Evolutionary conservation across 257 asterid species (phyloP), one percentile per base, ranked within the genome.

Genomic region (Fraxinus pennsylvanica): DNA sequence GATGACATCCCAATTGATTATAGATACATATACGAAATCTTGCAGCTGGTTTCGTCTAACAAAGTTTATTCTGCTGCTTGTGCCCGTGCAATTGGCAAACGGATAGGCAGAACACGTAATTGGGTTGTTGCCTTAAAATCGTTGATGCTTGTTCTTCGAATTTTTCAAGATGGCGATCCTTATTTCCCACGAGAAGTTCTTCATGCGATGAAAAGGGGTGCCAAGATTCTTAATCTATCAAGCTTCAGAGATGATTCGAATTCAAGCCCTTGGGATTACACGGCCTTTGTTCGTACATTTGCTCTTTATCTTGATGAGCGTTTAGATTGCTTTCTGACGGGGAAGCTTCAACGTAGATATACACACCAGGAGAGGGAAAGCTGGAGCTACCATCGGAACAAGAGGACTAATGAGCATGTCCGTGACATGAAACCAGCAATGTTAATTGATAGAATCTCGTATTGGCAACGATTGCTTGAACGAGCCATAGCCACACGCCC

Each of bases 141-240:
- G 0, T 77, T 90, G 54, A 85, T 92, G 89, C 97, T 93, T 27
- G 92, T 93, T 54, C 93, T 91, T 25, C 89, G 96, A 38, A 89
- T 91, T 54, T 93, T 93, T 80, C 98, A 93, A 57, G 97, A 93
- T 33, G 97, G 95, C 0, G 97, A 93, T 81, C 98, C 96, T 10
- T 93, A 93, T 76, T 93, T 93, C 85, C 98, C 98, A 0, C 80
- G 96, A 32, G 97, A 93, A 80, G 96, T 93, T 74, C 92, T 93
- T 52, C 98, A 91, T 25, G 91, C 97, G 22, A 93, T 93, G 98
- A 91, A 90, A 76, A 80, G 89, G 5, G 98, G 96, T 0, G 90
- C 97, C 73, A 89, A 87, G 82, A 93, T 92, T 66, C 97, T 92
- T 80, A 91, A 93, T 30, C 87, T 91, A 2, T 82, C 94, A 1